Evolutionary conservation across 768 basidiomycete genomes (phyloP), one percentile per base, ranked within the genome.

Genomic region (Mycena amicta): DNA sequence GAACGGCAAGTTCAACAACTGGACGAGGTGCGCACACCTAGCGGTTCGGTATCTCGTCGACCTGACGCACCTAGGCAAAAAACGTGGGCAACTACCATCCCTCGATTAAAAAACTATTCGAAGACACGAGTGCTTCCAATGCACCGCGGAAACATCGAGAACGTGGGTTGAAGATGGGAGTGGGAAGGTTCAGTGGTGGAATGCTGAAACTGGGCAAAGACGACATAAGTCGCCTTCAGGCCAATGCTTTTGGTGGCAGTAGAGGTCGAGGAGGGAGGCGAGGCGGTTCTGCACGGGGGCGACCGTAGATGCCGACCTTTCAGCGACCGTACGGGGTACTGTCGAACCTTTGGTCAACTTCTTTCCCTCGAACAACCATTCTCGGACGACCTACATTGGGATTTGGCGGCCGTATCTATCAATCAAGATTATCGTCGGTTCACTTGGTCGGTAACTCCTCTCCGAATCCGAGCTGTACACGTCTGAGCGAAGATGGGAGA

Each of bases 81-180:
- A 82, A 89, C 61, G 61, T 90, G 60, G 92, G 92, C 18, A 93
- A 92, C 70, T 94, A 93, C 68, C 91, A 94, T 64, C 91, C 89
- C 37, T 77, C 80, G 3, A 74, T 93, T 54, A 94, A 92, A 70
- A 84, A 81, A 57, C 61, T 88, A 5, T 91, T 86, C 66, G 82
- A 82, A 53, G 66, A 68, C 5, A 69, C 74, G 20, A 59, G 66
- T 20, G 67, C 70, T 20, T 66, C 72, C 20, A 60, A 55, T 6
- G 51, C 64, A 47, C 56, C 67, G n/a, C 72, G 67, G 43, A 77
- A 74, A 61, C 87, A 80, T 60, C 76, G 90, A 60, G 77, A 82
- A 43, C 79, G 83, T 64, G 93, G 92, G 12, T 71, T 94, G 40
- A 77, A 78, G 59, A 87, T 92, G 87, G 92, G 92, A 5, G 81